A percentile compares a stretch with the other conserved stretches of the same genome.
Evolutionary conservation across 2,329 filamentous ascomycete genomes (phyloP).

Genomic region (Penicillium expansum): DNA sequence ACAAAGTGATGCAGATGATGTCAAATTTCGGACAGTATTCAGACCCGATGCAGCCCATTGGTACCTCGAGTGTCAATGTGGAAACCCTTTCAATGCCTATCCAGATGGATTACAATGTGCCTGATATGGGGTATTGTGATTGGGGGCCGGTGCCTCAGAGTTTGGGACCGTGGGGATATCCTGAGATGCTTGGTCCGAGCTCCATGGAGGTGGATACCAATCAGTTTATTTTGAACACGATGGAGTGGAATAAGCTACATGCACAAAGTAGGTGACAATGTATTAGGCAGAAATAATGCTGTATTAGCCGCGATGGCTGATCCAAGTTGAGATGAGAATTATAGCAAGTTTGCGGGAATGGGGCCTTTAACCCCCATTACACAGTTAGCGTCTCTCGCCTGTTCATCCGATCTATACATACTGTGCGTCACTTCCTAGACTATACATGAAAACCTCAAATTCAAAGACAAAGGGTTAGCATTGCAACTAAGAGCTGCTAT

Average conservation of each 20-base stretch:
- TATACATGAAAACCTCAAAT: too few relatives aligned
- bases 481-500: too few relatives aligned
- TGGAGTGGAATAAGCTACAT: background rate
- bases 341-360: too few relatives aligned
- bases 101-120: background rate
- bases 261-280: background rate
- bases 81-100: background rate
- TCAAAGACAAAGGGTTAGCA: too few relatives aligned
- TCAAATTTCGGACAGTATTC: background rate
- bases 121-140: background rate
- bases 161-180: background rate
- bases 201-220: background rate
- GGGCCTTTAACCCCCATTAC: too few relatives aligned
- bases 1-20: background rate
- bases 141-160: background rate
- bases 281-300: background rate
- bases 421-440: too few relatives aligned
- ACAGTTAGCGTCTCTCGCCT: too few relatives aligned
- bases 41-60: background rate
- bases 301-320: background rate
- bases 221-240: background rate
- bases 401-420: too few relatives aligned
- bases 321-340: too few relatives aligned
- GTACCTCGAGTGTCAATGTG: fast-evolving
- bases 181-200: background rate